Evolutionary conservation across 139 green algal species (phyloP), one percentile per base, ranked within the genome.

Genomic region (Volvox africanus): DNA sequence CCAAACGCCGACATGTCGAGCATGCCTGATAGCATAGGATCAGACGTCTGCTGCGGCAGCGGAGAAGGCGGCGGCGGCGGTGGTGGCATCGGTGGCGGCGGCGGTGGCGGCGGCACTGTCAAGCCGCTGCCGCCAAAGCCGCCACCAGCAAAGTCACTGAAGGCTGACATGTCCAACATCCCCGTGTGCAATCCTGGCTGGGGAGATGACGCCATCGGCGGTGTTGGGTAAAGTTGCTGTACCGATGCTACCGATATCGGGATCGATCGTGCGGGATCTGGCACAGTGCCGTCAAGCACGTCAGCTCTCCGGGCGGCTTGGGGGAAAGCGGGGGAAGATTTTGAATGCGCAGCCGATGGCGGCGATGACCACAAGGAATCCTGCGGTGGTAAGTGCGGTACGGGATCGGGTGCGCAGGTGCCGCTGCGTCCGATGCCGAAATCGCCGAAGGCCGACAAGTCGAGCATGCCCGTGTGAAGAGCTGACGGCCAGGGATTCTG

Each of bases 111-210:
- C 55, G 50, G 37, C 79, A 50, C 21, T 21, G 28, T 37, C 12
- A 69, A 37, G 36, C 79, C 37, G 33, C 21, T 61, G 16, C 78
- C 78, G 36, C 78, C 76, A 55, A 14, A 55, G 44, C 44, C 44
- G 20, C 71, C 71, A 21, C 26, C 28, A 33, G 71, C 50, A 35
- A 82, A 82, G 18, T 82, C 86, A 65, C 88, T 88, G 87, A 92
- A 93, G 44, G 88, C 82, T 1, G 88, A 91, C 90, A 95, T 92
- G 89, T 96, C 95, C 55, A 96, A 82, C 87, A 93, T 94, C 26
- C 92, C 93, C 35, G 32, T 92, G 12, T 95, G 88, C 1, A 95
- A 76, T 0, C 86, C 81, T n/a, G 75, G 2, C 13, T 81, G 33
- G 32, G 75, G 71, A 21, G 73, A 91, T 28, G 65, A 16, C 44